Percentiles rank a stretch among this genome's conserved stretches.
Evolutionary conservation across 257 asterid genomes (phyloP).

Genomic region (Primulina eburnea): DNA sequence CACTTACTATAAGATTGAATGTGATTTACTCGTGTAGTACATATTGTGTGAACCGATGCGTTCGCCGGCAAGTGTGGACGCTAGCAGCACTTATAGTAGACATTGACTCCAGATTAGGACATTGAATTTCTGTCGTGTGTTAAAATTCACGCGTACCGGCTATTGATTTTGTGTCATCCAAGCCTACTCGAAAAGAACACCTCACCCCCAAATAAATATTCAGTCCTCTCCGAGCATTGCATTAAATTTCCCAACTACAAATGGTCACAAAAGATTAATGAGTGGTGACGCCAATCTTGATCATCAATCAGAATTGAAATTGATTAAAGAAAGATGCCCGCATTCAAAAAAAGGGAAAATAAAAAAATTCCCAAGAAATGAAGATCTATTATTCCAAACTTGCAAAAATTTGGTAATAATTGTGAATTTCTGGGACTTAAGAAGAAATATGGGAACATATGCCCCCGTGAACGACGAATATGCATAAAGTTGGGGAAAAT

Average conservation of each 20-base stretch:
- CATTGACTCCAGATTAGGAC: too few species aligned
- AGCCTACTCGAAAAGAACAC: neutral
- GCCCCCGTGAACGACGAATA: neutral
- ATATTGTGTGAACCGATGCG: too few species aligned
- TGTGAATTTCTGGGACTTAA: too few species aligned
- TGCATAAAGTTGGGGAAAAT: conserved; percentile 22
- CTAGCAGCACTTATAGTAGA: too few species aligned
- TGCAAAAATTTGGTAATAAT: neutral
- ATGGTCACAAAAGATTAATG: conserved; percentile 21
- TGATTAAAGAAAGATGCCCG: conserved; percentile 7
- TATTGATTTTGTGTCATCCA: neutral
- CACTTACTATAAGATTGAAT: too few species aligned
- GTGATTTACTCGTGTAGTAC: too few species aligned
- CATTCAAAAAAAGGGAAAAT: neutral
- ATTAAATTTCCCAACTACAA: conserved; percentile 38
- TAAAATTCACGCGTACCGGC: too few species aligned
- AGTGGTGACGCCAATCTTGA: conserved; percentile 5
- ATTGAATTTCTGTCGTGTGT: neutral
- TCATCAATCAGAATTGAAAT: neutral
- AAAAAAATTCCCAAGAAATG: conserved; percentile 3
- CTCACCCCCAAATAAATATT: neutral
- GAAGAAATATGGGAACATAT: neutral
- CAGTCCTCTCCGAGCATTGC: conserved; percentile 24
- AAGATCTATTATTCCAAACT: neutral
- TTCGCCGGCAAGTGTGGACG: too few species aligned